Conservation (phyloP, 2,329 filamentous ascomycete species). For the Arthrobotrys entomopaga region DNA sequence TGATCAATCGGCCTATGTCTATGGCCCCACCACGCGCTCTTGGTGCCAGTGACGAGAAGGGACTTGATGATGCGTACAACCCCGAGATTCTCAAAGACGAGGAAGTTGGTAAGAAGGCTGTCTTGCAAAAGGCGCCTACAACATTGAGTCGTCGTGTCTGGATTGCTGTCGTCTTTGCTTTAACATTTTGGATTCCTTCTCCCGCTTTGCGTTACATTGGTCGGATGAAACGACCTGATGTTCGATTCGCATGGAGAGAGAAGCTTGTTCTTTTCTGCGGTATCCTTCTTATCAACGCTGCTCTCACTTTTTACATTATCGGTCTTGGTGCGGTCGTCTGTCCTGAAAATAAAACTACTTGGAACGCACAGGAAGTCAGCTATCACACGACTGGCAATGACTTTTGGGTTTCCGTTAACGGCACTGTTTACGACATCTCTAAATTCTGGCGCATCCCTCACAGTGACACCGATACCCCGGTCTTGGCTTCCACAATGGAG, state of each 20-base stretch:
- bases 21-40: slow-evolving; percentile 63
- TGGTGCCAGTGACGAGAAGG: slow-evolving; percentile 27
- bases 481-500: slow-evolving; percentile 73
- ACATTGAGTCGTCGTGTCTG: slow-evolving; percentile 75
- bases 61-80: slow-evolving; percentile 38
- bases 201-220: slow-evolving; percentile 81
- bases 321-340: slow-evolving; percentile 85
- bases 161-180: slow-evolving; percentile 82
- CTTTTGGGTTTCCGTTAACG: slow-evolving; percentile 87
- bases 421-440: slow-evolving; percentile 87
- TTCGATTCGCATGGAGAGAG: slow-evolving; percentile 96
- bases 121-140: slow-evolving; percentile 30
- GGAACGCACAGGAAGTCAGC: slow-evolving; percentile 75
- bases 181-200: slow-evolving; percentile 96
- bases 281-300: slow-evolving; percentile 82
- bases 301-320: slow-evolving; percentile 92
- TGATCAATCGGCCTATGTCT: slow-evolving; percentile 53
- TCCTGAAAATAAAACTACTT: slow-evolving; percentile 90
- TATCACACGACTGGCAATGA: slow-evolving; percentile 77
- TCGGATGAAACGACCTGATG: slow-evolving; percentile 96
- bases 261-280: slow-evolving; percentile 85
- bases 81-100: slow-evolving; percentile 48
- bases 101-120: slow-evolving; percentile 45
- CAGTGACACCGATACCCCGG: slow-evolving; percentile 76
- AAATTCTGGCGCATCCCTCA: slow-evolving; percentile 89